Conservation (phyloP, 2,329 filamentous ascomycete species). For the Plenodomus biglobosus region DNA sequence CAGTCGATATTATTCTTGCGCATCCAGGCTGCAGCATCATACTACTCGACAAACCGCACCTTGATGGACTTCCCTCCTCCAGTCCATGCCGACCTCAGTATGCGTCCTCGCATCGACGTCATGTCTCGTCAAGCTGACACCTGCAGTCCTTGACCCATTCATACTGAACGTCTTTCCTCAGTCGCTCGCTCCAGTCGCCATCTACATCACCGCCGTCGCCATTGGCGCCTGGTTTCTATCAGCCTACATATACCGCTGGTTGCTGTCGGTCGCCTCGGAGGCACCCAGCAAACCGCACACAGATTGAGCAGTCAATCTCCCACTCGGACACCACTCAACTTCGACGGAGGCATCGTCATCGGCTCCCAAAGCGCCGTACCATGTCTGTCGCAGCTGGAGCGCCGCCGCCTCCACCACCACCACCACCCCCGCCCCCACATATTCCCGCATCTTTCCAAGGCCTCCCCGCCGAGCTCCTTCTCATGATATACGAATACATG, state of each 20-base stretch:
- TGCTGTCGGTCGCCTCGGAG: slow-evolving; percentile 24
- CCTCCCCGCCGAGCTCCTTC: slow-evolving; percentile 52
- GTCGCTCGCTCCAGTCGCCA: slow-evolving; percentile 71
- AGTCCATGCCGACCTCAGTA: slow-evolving; percentile 72
- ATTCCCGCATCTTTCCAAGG: slow-evolving; percentile 36
- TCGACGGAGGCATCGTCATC: no score
- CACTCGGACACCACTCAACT: neutral
- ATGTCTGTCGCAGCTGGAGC: slow-evolving; percentile 30
- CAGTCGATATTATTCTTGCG: slow-evolving; percentile 69
- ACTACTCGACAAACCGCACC: slow-evolving; percentile 71
- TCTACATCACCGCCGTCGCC: slow-evolving; percentile 67
- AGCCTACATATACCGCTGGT: slow-evolving; percentile 43
- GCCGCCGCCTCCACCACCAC: slow-evolving; percentile 21
- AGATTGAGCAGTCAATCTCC: slow-evolving; percentile 26
- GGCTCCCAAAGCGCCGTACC: no score
- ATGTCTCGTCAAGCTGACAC: slow-evolving; percentile 13
- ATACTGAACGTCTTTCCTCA: slow-evolving; percentile 75
- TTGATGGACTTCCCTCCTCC: slow-evolving; percentile 75
- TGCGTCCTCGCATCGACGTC: slow-evolving; percentile 10
- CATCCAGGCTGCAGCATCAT: slow-evolving; percentile 77
- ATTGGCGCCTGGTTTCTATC: slow-evolving; percentile 56
- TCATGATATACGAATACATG: slow-evolving; percentile 49
- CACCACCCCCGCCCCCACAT: slow-evolving; percentile 14
- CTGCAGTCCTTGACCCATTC: slow-evolving; percentile 77
- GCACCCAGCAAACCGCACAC: slow-evolving; percentile 31